Percentiles rank a stretch among this genome's conserved stretches.
Conservation (phyloP, 768 basidiomycete species). For the Macrolepiota dolichaula region DNA sequence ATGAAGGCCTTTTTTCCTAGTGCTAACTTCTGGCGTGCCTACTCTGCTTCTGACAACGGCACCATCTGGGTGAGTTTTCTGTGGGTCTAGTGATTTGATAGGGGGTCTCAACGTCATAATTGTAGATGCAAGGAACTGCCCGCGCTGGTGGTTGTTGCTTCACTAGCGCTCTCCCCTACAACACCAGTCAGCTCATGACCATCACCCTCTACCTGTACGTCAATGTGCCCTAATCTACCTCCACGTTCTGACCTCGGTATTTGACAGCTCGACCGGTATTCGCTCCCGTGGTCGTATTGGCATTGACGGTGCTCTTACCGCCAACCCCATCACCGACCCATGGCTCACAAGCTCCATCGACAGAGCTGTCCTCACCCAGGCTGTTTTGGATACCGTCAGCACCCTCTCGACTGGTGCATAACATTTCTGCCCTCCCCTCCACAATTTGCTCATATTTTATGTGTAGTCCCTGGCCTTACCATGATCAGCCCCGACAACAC, state of each 20-base stretch:
- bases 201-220: constrained; percentile 58
- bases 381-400: constrained; percentile 44
- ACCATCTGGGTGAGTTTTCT: constrained; percentile 43
- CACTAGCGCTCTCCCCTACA: constrained; percentile 47
- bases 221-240: not conserved
- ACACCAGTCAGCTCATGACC: constrained; percentile 54
- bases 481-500: constrained; percentile 61
- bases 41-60: constrained; percentile 38
- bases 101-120: not conserved
- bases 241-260: not conserved
- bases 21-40: constrained; percentile 62
- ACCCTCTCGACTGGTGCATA: constrained; percentile 38
- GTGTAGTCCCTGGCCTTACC: constrained; percentile 43
- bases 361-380: constrained; percentile 46
- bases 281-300: constrained; percentile 63
- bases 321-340: constrained; percentile 44
- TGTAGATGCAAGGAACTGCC: constrained; percentile 58
- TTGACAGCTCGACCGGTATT: constrained; percentile 51
- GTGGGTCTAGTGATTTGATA: not conserved
- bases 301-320: constrained; percentile 49
- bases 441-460: constrained; percentile 6
- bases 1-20: constrained; percentile 21
- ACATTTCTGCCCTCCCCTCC: not conserved
- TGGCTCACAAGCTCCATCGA: constrained; percentile 61
- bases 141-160: constrained; percentile 56